These are phyloP conservation scores for Vitis hybrid DNA, from an alignment of 177 flowering plant genomes.

Conservation along the genomic window DNA sequence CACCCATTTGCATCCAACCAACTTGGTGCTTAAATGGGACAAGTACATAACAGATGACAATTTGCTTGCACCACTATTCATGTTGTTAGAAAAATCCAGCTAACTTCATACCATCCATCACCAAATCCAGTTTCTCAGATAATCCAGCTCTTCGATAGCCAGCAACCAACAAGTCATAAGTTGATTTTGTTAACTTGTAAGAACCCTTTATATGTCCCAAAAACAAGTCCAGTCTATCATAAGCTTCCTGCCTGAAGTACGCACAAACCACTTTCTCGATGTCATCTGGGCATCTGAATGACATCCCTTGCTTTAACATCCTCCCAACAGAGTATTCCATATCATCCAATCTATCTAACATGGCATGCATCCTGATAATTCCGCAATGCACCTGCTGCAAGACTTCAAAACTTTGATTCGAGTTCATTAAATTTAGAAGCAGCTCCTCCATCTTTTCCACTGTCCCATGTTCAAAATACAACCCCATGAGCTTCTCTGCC, in stretches of 20 bases:
- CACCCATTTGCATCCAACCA: neutral
- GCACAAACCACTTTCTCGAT: slow-evolving; percentile 49
- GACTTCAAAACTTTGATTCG: slow-evolving; percentile 21
- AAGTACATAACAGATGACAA: neutral
- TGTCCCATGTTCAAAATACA: slow-evolving; percentile 29
- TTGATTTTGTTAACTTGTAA: slow-evolving; percentile 36
- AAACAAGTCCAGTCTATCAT: slow-evolving; percentile 53
- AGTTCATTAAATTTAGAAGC: slow-evolving; percentile 19
- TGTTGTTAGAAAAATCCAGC: slow-evolving; percentile 10
- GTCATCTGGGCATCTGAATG: slow-evolving; percentile 36
- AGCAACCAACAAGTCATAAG: slow-evolving; percentile 44
- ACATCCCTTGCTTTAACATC: slow-evolving; percentile 47
- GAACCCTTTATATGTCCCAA: slow-evolving; percentile 35
- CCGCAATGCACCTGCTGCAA: slow-evolving; percentile 29
- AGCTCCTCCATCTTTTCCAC: slow-evolving; percentile 46
- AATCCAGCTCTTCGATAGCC: slow-evolving; percentile 51
- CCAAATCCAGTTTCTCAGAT: slow-evolving; percentile 29
- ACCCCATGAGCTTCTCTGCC: slow-evolving; percentile 26
- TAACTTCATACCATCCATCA: slow-evolving; percentile 32
- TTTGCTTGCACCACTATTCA: neutral
- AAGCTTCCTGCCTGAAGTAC: slow-evolving; percentile 47
- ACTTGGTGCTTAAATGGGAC: neutral
- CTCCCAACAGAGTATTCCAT: slow-evolving; percentile 50
- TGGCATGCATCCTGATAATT: slow-evolving; percentile 41
- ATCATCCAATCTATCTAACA: slow-evolving; percentile 47